These are phyloP conservation scores for Metschnikowia borealis DNA, from an alignment of 805 yeast genomes.

Conservation along the genomic window DNA sequence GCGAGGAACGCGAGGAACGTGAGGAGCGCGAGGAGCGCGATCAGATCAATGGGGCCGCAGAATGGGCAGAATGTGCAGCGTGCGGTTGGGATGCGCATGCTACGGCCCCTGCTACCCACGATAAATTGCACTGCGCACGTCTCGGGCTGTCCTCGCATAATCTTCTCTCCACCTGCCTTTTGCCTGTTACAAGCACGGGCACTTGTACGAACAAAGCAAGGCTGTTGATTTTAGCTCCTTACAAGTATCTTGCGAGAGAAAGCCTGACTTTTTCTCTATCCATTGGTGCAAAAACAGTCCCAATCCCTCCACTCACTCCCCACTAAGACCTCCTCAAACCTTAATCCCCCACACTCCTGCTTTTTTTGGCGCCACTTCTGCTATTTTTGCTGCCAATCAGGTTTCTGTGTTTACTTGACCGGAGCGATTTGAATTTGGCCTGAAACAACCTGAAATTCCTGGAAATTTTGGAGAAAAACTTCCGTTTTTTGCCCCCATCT, in stretches of 20 bases:
- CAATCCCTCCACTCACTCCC: not conserved
- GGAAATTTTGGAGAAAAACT: too few relatives aligned
- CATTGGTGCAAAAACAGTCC: not conserved
- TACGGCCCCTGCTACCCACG: too few relatives aligned
- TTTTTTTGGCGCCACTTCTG: too few relatives aligned
- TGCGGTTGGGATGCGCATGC: too few relatives aligned
- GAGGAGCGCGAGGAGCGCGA: too few relatives aligned
- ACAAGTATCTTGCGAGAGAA: not conserved
- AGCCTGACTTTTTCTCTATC: not conserved
- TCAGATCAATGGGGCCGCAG: too few relatives aligned
- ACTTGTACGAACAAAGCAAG: not conserved
- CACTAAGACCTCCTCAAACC: not conserved
- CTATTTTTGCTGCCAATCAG: too few relatives aligned
- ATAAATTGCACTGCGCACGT: slow-evolving; percentile 3
- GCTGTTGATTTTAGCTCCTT: not conserved
- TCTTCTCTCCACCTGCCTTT: not conserved
- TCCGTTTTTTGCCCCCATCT: not conserved
- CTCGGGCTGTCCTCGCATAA: not conserved
- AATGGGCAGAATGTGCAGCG: too few relatives aligned
- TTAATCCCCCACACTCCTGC: not conserved
- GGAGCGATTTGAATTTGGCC: too few relatives aligned
- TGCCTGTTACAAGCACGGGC: not conserved
- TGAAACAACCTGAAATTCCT: too few relatives aligned
- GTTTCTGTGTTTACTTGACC: too few relatives aligned
- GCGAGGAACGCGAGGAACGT: too few relatives aligned